Evolutionary conservation across 495 filamentous ascomycete species (phyloP).

Genomic region (Patellaria atrata): DNA sequence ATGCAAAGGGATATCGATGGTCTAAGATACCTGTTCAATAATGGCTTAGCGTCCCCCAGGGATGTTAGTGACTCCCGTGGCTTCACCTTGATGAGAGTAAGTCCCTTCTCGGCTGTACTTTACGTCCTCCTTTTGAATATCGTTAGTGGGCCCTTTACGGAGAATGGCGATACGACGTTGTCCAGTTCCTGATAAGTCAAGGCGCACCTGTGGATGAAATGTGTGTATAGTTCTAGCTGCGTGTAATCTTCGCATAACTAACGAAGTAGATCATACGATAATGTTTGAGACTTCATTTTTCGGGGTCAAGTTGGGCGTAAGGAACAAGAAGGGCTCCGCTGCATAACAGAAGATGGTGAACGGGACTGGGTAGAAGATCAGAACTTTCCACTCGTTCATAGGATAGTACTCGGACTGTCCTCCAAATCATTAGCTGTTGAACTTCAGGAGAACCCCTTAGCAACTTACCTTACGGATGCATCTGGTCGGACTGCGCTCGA

Average conservation of each 20-base stretch:
- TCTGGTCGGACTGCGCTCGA: conserved; percentile 24
- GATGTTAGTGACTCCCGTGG: conserved; percentile 2
- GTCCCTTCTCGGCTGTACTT: background rate
- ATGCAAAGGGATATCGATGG: background rate
- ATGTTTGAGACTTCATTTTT: conserved; percentile 16
- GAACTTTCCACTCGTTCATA: conserved; percentile 22
- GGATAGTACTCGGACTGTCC: conserved; percentile 22
- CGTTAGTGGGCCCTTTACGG: too few species aligned
- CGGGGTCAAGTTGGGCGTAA: conserved; percentile 6
- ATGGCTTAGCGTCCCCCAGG: background rate
- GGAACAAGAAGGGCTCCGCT: conserved; percentile 9
- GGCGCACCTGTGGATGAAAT: too few species aligned
- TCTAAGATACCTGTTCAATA: background rate
- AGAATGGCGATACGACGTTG: too few species aligned
- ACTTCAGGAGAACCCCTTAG: conserved; percentile 11
- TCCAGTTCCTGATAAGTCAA: too few species aligned
- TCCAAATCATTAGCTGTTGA: conserved; percentile 18
- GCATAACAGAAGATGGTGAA: too few species aligned
- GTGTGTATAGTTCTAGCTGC: too few species aligned
- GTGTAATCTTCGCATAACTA: too few species aligned
- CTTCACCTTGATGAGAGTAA: background rate
- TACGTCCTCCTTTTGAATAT: too few species aligned
- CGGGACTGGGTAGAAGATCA: conserved; percentile 24
- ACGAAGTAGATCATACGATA: conserved; percentile 20
- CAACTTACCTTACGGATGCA: conserved; percentile 14